phyloP scores from a whole-genome alignment of 352 stramenopile genomes.

The Pythium volutum region DNA sequence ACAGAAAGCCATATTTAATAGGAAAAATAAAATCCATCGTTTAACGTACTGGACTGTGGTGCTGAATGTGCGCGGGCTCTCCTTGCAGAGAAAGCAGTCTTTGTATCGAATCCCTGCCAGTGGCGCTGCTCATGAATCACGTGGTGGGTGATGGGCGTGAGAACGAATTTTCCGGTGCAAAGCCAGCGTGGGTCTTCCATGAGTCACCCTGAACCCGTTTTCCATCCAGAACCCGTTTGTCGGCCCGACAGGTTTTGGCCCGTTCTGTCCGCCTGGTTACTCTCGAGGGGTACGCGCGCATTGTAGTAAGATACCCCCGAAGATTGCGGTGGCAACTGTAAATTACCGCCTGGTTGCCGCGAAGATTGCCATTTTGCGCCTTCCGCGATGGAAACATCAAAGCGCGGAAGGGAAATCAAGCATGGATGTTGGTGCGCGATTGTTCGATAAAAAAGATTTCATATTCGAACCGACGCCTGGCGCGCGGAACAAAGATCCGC shows the following conservation, averaged over 20 bases:
- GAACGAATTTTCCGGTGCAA: background rate
- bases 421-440: background rate
- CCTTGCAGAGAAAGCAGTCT: background rate
- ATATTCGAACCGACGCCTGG: constrained; percentile 18
- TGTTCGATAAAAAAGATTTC: constrained; percentile 26
- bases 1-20: background rate
- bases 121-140: background rate
- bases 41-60: background rate
- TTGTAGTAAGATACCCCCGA: background rate
- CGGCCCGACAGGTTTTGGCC: no score
- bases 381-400: background rate
- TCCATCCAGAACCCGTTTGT: no score
- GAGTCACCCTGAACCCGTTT: background rate
- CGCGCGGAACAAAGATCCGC: constrained; percentile 16
- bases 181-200: background rate
- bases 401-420: background rate
- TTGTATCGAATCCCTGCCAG: background rate
- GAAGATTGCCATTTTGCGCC: constrained; percentile 14
- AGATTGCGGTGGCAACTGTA: background rate
- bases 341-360: constrained; percentile 18
- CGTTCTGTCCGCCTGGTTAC: background rate
- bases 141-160: background rate
- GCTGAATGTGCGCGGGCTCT: background rate
- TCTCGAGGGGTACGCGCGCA: no score
- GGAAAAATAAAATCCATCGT: background rate